Base-by-base conservation (phyloP, 768 basidiomycete species). In the Asterophora lycoperdoides region DNA sequence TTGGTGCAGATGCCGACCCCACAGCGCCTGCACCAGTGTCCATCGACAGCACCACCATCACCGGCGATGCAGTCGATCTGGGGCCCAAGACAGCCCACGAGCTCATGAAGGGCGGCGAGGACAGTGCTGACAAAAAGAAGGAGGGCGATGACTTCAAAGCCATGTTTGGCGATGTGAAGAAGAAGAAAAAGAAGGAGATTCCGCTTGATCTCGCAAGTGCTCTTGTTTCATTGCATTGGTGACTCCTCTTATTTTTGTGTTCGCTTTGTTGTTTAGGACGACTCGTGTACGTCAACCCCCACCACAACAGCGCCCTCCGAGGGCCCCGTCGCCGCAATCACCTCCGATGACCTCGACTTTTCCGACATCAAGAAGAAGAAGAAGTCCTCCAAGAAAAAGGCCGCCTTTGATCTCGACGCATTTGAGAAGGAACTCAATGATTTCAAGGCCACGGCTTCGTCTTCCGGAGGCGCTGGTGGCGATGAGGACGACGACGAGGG, bases 291-390 rank as follows among this genome's bases (percentile, higher is more conserved):
- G 20, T 80, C 84, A 0, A 84, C 86, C 11, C 81, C 85, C 14
- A 68, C 66, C 2, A 65, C 64, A 13, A 69, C 67, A 11, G 69
- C 67, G 17, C 74, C 76, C 19, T 58, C 67, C 41, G 73, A 65
- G 29, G 64, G 62, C 19, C 74, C 77, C 32, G 66, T 67, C 44
- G 65, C 73, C 7, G 68, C 73, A n/a, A 72, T 76, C 48, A 74
- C 74, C 4, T 73, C 79, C 9, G 91, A 88, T 53, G 93, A 93
- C 58, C 76, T 94, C 50, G 90, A 93, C 70, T 97, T 97, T 65
- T 91, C 89, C 6, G 95, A 97, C 64, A 76, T 97, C 66, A 96
- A 97, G 75, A 95, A 93, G 77, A 94, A 94, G 76, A 94, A 93
- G 72, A 93, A 93, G 63, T 76, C 78, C 26, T 71, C 78, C 52